These are phyloP conservation scores for Rhododendron kiyosumense DNA, from an alignment of 148 eudicot genomes.

Conservation along the genomic window DNA sequence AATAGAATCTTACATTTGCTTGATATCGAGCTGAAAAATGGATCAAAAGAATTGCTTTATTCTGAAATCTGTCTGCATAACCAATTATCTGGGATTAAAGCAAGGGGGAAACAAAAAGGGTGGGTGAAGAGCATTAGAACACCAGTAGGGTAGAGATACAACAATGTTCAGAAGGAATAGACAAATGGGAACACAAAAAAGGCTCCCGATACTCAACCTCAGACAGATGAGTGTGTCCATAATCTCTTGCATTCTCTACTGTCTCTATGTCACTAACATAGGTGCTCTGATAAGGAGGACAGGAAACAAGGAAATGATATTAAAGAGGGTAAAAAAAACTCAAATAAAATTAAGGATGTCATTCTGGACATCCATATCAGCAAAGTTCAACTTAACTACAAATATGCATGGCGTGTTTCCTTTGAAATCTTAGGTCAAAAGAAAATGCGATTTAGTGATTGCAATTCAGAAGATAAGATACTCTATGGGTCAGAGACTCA, in stretches of 20 bases:
- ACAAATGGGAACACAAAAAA: slow-evolving; percentile 3
- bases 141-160: not conserved
- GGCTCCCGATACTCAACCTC: slow-evolving; percentile 43
- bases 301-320: slow-evolving; percentile 5
- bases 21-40: slow-evolving; percentile 93
- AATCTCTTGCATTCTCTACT: slow-evolving; percentile 81
- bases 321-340: not conserved
- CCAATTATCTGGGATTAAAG: slow-evolving; percentile 45
- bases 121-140: not conserved
- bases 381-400: not conserved
- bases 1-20: slow-evolving; percentile 52
- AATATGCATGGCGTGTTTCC: not conserved
- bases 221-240: slow-evolving; percentile 82
- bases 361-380: not conserved
- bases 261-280: slow-evolving; percentile 50
- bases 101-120: not conserved
- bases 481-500: not conserved
- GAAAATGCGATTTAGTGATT: not conserved
- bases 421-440: not conserved
- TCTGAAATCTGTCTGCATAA: slow-evolving; percentile 60
- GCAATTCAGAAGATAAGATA: not conserved
- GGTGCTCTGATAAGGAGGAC: slow-evolving; percentile 51
- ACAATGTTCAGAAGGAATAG: not conserved
- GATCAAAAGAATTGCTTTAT: slow-evolving; percentile 88
- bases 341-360: not conserved